Conservation (phyloP, 345 rosid species). For the Aquilaria yunnanensis region DNA sequence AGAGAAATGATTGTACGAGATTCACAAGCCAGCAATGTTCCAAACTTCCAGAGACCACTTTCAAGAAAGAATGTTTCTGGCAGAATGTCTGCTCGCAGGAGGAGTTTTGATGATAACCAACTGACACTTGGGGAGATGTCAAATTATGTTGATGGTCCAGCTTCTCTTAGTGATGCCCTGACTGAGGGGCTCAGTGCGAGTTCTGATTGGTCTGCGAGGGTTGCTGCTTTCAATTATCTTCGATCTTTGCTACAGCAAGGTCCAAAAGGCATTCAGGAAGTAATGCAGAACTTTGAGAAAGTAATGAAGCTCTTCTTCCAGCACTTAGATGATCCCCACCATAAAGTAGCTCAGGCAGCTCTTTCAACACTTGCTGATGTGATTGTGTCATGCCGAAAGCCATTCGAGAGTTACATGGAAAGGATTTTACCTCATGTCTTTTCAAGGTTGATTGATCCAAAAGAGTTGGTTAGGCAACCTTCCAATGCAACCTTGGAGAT, state of each 20-base stretch:
- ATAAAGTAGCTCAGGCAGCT: constrained; percentile 99
- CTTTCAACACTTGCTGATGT: constrained; percentile 91
- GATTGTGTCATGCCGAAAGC: constrained; percentile 93
- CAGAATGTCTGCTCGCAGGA: constrained; percentile 81
- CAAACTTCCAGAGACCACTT: constrained; percentile 97
- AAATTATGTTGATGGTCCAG: constrained; percentile 72
- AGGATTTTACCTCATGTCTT: constrained; percentile 96
- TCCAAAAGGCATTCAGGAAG: constrained; percentile 90
- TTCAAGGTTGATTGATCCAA: constrained; percentile 93
- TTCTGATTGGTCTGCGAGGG: constrained; percentile 98
- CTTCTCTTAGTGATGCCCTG: constrained; percentile 81
- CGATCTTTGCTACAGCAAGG: constrained; percentile 89
- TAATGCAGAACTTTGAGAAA: constrained; percentile 88
- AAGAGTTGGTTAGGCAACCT: constrained; percentile 95
- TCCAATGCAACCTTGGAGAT: constrained; percentile 89
- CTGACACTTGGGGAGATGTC: constrained; percentile 74
- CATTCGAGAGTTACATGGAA: constrained; percentile 97
- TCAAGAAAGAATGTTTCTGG: constrained; percentile 76
- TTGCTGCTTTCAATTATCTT: constrained; percentile 87
- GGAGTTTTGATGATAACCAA: constrained; percentile 94
- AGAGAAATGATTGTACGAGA: constrained; percentile 61
- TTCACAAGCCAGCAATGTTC: constrained; percentile 67
- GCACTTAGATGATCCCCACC: constrained; percentile 99
- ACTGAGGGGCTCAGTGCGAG: constrained; percentile 83
- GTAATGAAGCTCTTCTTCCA: constrained; percentile 98